Evolutionary conservation across 805 yeast species (phyloP), one percentile per base, ranked within the genome.

Genomic region (Candida ulmi): DNA sequence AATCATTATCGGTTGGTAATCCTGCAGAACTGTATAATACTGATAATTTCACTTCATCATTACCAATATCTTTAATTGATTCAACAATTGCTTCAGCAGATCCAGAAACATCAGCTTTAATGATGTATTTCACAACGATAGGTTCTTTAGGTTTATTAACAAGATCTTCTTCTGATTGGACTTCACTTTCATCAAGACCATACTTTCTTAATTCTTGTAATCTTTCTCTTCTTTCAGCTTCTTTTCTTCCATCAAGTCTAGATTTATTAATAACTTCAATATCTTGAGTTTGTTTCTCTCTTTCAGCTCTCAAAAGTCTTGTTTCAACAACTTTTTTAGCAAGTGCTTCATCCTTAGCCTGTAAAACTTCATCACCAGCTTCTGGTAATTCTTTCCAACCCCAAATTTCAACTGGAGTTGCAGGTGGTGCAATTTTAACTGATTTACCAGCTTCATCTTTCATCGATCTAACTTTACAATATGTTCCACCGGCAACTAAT

Each of bases 351-450:
- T 63, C 76, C 45, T 75, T 74, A 11, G 93, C 95, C 56, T 88
- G 83, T 5, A 91, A 57, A 1, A 86, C 78, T 46, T 76, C 76
- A 46, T 88, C 96, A 9, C 99, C 99, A 11, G 95, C 93, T 38
- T 77, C 85, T 0, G 98, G 98, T 28, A 90, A 63, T 27, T 80
- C 90, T 56, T 84, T 88, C 99, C 99, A 93, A 1, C 99, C 99
- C 57, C 86, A 73, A 8, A 93, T 70, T 52, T 88, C 95, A 1
- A 87, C 95, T 0, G 98, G 96, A 8, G 84, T 80, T 0, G 96
- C 82, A 0, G 99, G 98, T 1, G 78, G 76, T 0, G 95, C 97
- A 24, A 59, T 43, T 42, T 78, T 75, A 8, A 88, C 60, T 0
- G 68, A 41, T 46, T 78, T 78, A 4, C 91, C 90, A 41, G 65